Conservation (phyloP, 2,329 filamentous ascomycete species). For the Calonectria hongkongensis region DNA sequence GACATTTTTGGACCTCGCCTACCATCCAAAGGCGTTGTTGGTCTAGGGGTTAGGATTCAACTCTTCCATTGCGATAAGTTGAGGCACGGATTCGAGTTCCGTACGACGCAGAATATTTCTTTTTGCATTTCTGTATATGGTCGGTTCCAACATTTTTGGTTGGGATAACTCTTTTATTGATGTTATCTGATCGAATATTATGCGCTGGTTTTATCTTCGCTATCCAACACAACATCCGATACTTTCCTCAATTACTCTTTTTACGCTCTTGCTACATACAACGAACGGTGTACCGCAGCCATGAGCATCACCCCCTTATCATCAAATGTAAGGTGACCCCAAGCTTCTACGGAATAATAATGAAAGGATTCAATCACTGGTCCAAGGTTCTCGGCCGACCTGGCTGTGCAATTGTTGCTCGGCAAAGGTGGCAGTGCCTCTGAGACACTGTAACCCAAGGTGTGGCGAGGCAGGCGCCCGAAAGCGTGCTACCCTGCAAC, state of each 20-base stretch:
- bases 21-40: conserved; percentile 5
- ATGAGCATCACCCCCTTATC: neutral
- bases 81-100: conserved; percentile 15
- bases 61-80: conserved; percentile 19
- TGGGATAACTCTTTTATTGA: neutral
- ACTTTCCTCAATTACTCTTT: too few species aligned
- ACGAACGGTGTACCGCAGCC: too few species aligned
- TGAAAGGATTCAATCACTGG: neutral
- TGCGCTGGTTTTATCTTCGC: too few species aligned
- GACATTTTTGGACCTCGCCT: neutral
- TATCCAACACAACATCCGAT: too few species aligned
- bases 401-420: neutral
- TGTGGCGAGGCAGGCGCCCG: neutral
- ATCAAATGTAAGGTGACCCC: neutral
- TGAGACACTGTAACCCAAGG: neutral
- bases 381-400: neutral
- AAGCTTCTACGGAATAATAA: neutral
- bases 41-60: conserved; percentile 22
- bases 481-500: neutral
- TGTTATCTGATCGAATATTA: too few species aligned
- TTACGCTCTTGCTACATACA: too few species aligned
- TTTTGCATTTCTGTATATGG: neutral
- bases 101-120: neutral
- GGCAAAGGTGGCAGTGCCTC: neutral
- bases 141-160: neutral